Base-by-base conservation (phyloP, 108 stramenopile genomes). In the Nitzschia putrida region DNA sequence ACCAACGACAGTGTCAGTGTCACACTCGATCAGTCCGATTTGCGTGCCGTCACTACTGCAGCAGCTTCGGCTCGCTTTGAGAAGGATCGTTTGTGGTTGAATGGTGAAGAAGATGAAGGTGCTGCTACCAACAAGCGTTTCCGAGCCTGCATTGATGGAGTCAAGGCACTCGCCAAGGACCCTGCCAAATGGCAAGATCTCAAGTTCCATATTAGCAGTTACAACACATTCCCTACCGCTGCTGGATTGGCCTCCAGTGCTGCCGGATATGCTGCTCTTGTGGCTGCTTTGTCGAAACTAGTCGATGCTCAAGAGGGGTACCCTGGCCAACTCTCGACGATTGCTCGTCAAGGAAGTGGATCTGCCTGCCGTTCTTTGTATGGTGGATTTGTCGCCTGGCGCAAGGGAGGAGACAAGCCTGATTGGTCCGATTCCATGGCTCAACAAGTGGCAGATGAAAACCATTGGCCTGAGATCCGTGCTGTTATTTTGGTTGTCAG, bases 351-450 rank as follows among this genome's bases (percentile, higher is more conserved):
- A 74, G 98, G 98, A 42, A 85, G 83, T 53, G 98, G 98, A 65
- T 87, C 85, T 51, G 97, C 98, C 16, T 96, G 96, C 71, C 91
- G 98, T 24, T 90, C 88, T 64, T 71, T 99, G 24, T 94, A 95
- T 70, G 98, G 98, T n/a, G 98, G 98, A 10, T 96, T 98, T 68
- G 98, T 98, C 22, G 89, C 91, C 16, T 99, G 98, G 98, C 80
- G 86, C 21, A 82, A 80, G 74, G 97, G 97, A 3, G 74, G 72
- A 13, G 26, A 56, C 11, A 51, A 63, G 57, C 50, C 68, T 22
- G 68, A 71, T 52, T 97, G 94, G 80, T 56, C 67, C 11, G 95
- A 99, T 82, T 93, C 91, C 64, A 71, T 93, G 58, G 98, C 98
- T 18, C 77, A 92, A 53, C 97, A 96, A 78, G 87, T 99, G 53